These are phyloP conservation scores for Suillus subalutaceus DNA, from an alignment of 768 basidiomycete species.

Conservation along the genomic window DNA sequence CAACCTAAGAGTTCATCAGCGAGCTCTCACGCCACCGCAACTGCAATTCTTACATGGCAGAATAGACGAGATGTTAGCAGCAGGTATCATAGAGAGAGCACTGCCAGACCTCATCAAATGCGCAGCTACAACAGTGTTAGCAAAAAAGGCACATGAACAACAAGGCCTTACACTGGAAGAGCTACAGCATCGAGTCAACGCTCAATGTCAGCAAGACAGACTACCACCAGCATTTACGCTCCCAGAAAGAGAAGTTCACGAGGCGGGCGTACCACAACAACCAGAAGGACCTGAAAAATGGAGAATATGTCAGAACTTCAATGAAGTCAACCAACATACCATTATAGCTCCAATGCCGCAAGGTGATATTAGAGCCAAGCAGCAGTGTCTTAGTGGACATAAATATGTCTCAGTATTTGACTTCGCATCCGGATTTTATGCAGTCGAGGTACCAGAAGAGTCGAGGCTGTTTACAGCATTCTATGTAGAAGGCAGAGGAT, in stretches of 20 bases:
- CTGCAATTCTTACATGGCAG: not conserved
- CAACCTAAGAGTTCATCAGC: not conserved
- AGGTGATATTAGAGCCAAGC: slow-evolving; percentile 8
- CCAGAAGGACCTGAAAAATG: no score
- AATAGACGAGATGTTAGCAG: slow-evolving; percentile 3
- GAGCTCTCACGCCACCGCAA: slow-evolving; percentile 7
- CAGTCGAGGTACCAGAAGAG: slow-evolving; percentile 17
- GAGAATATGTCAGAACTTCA: no score
- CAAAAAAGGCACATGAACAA: slow-evolving; percentile 38
- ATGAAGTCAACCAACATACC: no score
- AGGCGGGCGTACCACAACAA: no score
- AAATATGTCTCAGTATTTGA: slow-evolving; percentile 26
- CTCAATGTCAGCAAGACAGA: no score
- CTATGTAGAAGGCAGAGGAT: slow-evolving; percentile 26
- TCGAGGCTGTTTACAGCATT: slow-evolving; percentile 23
- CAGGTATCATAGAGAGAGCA: slow-evolving; percentile 1
- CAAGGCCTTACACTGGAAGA: slow-evolving; percentile 36
- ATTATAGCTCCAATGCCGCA: no score
- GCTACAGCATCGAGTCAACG: slow-evolving; percentile 13
- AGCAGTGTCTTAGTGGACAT: slow-evolving; percentile 20
- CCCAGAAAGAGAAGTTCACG: no score
- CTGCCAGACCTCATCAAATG: not conserved
- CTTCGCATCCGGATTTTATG: slow-evolving; percentile 30
- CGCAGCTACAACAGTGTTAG: slow-evolving; percentile 31
- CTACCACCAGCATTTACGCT: no score